These are phyloP conservation scores for Mayamaea pseudoterrestris DNA, from an alignment of 108 stramenopile genomes.

Conservation along the genomic window DNA sequence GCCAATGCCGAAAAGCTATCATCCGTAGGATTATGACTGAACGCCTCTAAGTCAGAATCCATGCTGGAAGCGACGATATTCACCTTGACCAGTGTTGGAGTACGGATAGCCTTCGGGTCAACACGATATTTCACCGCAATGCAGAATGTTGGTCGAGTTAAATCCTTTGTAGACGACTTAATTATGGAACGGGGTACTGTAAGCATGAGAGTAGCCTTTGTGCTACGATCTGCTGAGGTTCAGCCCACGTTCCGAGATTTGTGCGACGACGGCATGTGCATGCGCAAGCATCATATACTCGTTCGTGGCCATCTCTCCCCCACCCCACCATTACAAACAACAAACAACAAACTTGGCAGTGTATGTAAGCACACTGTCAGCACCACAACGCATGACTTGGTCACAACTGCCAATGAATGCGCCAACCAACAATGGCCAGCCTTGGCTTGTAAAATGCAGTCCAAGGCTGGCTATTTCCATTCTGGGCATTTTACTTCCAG, in stretches of 20 bases:
- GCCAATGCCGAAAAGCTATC: constrained; percentile 90
- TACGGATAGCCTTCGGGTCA: constrained; percentile 58
- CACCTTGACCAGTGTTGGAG: constrained; percentile 67
- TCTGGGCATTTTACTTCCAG: too few species aligned
- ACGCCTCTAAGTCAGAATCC: constrained; percentile 95
- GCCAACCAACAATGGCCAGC: too few species aligned
- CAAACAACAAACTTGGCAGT: too few species aligned
- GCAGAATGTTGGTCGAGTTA: constrained; percentile 82
- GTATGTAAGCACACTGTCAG: too few species aligned
- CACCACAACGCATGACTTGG: too few species aligned
- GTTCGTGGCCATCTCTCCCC: too few species aligned
- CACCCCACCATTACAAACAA: too few species aligned
- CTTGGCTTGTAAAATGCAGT: too few species aligned
- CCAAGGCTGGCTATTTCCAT: too few species aligned
- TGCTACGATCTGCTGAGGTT: constrained; percentile 96
- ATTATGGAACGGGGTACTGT: constrained; percentile 89
- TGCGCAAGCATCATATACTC: too few species aligned
- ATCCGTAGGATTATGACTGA: constrained; percentile 91
- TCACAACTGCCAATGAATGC: too few species aligned
- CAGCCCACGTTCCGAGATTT: constrained; percentile 86
- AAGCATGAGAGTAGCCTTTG: constrained; percentile 93
- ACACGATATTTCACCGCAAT: constrained; percentile 55
- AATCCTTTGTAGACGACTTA: constrained; percentile 94
- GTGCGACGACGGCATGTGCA: too few species aligned
- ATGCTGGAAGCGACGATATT: constrained; percentile 84